Base-by-base conservation (phyloP, 2,329 filamentous ascomycete genomes). In the Fusarium ambrosium region DNA sequence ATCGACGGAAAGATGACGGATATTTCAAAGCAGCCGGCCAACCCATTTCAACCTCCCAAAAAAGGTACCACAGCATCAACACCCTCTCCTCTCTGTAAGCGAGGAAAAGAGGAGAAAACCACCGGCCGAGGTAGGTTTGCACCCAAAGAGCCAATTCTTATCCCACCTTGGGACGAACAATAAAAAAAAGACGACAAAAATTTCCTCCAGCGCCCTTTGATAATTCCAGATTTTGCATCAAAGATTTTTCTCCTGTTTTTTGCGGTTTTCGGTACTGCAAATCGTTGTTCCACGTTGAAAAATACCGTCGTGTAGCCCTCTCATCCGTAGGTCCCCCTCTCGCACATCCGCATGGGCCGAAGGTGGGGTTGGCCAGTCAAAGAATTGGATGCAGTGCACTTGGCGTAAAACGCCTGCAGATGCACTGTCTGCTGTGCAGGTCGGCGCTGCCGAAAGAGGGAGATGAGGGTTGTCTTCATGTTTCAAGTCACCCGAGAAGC, bases 91-190 rank as follows among this genome's bases (percentile, higher is more conserved):
- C 64, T 58, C 41, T 16, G 62, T 39, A 24, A 53, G 32, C 48
- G 43, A 41, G 55, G 61, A 27, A 56, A 45, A 59, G 66, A 56
- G 58, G 36, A 67, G 39, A 41, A 56, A 24, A 69, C 45, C 48
- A 64, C 68, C 59, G 59, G 56, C 43, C 62, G 68, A 73, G 67
- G 58, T 67, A 71, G 77, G 77, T 78, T 79, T 72, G 77, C 77
- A 78, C 77, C 77, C 48, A 72, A 62, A 77, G 63, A 69, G 62
- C 66, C 71, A 71, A 75, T 68, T 74, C 75, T 79, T 79, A 69
- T 72, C 70, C 70, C 72, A 43, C 58, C 61, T 69, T 68, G 66
- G 69, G 48, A 53, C 48, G 48, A 53, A 53, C 48, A 66, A 59
- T 55, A 65, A 62, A 60, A 62, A 59, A 29, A 60, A 62, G 51